Evolutionary conservation across 495 filamentous ascomycete genomes (phyloP).

Genomic region (Penicillium ochrochloron): DNA sequence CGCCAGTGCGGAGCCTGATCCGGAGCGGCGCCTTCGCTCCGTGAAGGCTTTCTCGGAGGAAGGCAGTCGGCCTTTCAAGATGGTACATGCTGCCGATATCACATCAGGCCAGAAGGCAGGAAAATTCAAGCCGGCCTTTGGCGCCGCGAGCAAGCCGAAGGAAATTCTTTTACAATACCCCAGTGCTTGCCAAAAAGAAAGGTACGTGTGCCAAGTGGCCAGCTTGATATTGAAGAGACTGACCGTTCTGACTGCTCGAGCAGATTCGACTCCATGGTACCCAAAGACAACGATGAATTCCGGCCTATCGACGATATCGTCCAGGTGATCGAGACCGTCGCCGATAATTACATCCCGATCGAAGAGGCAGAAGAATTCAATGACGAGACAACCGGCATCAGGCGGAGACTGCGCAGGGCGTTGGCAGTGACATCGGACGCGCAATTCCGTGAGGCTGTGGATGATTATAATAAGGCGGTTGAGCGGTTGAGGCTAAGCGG

Average conservation of each 20-base stretch:
- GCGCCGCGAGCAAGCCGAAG: slow-evolving; percentile 49
- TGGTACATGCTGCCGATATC: slow-evolving; percentile 73
- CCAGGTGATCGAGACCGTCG: slow-evolving; percentile 74
- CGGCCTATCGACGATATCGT: slow-evolving; percentile 84
- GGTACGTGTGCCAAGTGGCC: slow-evolving; percentile 47
- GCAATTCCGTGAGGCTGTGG: slow-evolving; percentile 70
- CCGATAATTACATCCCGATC: slow-evolving; percentile 72
- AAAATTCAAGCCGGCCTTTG: slow-evolving; percentile 54
- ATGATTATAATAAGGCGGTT: slow-evolving; percentile 76
- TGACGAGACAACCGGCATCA: slow-evolving; percentile 73
- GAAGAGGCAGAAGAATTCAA: slow-evolving; percentile 67
- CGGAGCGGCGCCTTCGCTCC: slow-evolving; percentile 62
- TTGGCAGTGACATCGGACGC: slow-evolving; percentile 64
- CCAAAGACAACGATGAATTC: slow-evolving; percentile 78
- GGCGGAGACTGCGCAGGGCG: slow-evolving; percentile 70
- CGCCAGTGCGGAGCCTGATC: slow-evolving; percentile 55
- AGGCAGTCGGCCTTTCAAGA: slow-evolving; percentile 50
- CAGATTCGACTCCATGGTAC: slow-evolving; percentile 78
- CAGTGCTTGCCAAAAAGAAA: slow-evolving; percentile 67
- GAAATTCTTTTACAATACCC: slow-evolving; percentile 74
- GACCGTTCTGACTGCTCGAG: slow-evolving; percentile 13
- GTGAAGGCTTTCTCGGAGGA: slow-evolving; percentile 64
- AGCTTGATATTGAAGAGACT: slow-evolving; percentile 4
- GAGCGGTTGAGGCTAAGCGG: slow-evolving; percentile 62
- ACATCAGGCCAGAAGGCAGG: slow-evolving; percentile 53